Conservation (phyloP, 106 monocot genomes). For the Acorus calamus region DNA sequence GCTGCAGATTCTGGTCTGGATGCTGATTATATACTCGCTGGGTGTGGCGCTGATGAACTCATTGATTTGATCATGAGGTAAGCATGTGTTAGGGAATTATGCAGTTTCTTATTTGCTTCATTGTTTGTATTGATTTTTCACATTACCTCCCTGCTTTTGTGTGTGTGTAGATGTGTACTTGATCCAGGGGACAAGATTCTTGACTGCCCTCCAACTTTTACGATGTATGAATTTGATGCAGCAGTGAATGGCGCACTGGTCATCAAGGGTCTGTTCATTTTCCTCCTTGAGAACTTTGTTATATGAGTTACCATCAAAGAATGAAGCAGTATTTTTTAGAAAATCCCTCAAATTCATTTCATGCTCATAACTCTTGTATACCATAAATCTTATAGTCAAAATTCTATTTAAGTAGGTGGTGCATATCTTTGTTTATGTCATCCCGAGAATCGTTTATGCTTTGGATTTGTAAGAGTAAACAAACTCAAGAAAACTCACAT, state of each 20-base stretch:
- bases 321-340: too few relatives aligned
- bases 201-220: conserved; percentile 98
- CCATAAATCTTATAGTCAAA: too few relatives aligned
- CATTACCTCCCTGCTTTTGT: neutral
- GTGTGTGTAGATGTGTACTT: conserved; percentile 66
- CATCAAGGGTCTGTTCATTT: conserved; percentile 49
- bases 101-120: neutral
- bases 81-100: neutral
- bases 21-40: conserved; percentile 81
- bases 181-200: conserved; percentile 96
- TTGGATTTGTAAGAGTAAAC: too few relatives aligned
- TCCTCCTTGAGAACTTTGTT: neutral
- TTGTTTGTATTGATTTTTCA: conserved; percentile 1
- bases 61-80: conserved; percentile 99
- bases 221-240: conserved; percentile 99
- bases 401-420: too few relatives aligned
- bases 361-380: too few relatives aligned
- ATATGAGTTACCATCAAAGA: too few relatives aligned
- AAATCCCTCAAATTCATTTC: too few relatives aligned
- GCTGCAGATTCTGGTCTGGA: conserved; percentile 89
- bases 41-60: conserved; percentile 96
- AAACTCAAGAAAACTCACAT: too few relatives aligned
- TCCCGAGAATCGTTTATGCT: too few relatives aligned
- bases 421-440: too few relatives aligned
- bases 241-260: conserved; percentile 90